Evolutionary conservation across 2,329 filamentous ascomycete genomes (phyloP), one percentile per base, ranked within the genome.

Genomic region (Diaporthe vexans): DNA sequence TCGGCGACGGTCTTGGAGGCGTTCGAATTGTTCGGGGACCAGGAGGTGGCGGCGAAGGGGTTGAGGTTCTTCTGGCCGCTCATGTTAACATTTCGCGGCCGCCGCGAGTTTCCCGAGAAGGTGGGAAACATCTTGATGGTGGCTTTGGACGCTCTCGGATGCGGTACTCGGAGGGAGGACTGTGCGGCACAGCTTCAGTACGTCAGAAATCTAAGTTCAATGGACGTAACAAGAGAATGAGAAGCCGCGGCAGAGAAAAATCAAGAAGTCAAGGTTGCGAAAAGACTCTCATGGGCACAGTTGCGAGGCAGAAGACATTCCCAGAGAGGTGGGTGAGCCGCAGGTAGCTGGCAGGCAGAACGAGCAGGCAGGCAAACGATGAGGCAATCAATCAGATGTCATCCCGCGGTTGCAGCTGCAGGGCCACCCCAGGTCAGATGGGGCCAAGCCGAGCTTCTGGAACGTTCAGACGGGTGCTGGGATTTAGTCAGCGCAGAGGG

Each of bases 61-160:
- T 98, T 97, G 68, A 88, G 87, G 77, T 91, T 91, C 57, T 80
- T 81, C 78, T 95, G 93, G 76, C 95, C 97, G 78, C 95, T 97
- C 76, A 99, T 92, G 84, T 98, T 98, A 81, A 98, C 95, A 82
- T 98, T 95, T 77, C 97, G 93, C 76, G 93, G 93, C 78, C 94
- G 94, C 80, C 94, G 92, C 79, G 95, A 94, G 84, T 86, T 94
- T 79, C 97, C 97, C 33, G 94, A 97, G 85, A 99, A 99, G 71
- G 94, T 95, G 76, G 94, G 92, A 85, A 97, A 97, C 96, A 98
- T 98, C 81, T 78, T 81, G 81, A 71, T 74, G 69, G 65, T 21
- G 59, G 67, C 21, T 19, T 35, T 43, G 29, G 58, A 54, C 37
- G 33, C 21, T 51, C 59, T 29, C 24, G 17, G 24, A 26, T 29